Conservation (phyloP, 108 stramenopile species). For the Hondaea fermentalgiana region DNA sequence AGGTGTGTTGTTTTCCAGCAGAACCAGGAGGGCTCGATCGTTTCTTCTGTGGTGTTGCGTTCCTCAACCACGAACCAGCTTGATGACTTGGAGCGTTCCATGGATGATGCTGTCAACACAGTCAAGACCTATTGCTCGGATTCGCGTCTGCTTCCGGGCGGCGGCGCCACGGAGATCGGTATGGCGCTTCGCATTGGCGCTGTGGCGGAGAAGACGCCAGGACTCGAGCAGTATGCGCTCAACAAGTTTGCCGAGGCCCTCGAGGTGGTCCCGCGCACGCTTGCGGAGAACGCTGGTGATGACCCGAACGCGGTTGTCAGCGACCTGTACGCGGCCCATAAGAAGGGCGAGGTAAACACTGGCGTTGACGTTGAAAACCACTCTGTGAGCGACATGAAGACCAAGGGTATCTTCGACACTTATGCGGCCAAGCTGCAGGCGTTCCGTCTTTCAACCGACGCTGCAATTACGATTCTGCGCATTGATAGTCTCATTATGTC, state of each 20-base stretch:
- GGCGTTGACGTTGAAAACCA: conserved; percentile 76
- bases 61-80: conserved; percentile 80
- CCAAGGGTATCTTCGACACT: conserved; percentile 62
- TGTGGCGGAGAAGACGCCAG: conserved; percentile 76
- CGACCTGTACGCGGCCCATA: conserved; percentile 76
- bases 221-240: conserved; percentile 97
- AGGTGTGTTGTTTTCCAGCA: conserved; percentile 81
- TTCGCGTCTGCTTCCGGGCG: conserved; percentile 81
- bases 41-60: conserved; percentile 86
- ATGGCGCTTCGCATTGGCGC: conserved; percentile 64
- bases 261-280: conserved; percentile 82
- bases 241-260: conserved; percentile 90
- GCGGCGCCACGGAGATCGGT: conserved; percentile 85
- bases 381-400: conserved; percentile 49
- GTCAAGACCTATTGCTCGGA: conserved; percentile 76
- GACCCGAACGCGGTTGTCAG: conserved; percentile 72
- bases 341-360: conserved; percentile 56
- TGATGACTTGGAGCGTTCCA: conserved; percentile 88
- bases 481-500: conserved; percentile 99
- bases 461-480: conserved; percentile 83
- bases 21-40: conserved; percentile 48
- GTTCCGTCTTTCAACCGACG: conserved; percentile 85
- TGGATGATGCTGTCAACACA: conserved; percentile 88
- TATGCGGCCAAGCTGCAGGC: conserved; percentile 71
- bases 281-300: conserved; percentile 91